These are phyloP conservation scores for Leccinum variicolor DNA, from an alignment of 768 basidiomycete species.

Conservation along the genomic window DNA sequence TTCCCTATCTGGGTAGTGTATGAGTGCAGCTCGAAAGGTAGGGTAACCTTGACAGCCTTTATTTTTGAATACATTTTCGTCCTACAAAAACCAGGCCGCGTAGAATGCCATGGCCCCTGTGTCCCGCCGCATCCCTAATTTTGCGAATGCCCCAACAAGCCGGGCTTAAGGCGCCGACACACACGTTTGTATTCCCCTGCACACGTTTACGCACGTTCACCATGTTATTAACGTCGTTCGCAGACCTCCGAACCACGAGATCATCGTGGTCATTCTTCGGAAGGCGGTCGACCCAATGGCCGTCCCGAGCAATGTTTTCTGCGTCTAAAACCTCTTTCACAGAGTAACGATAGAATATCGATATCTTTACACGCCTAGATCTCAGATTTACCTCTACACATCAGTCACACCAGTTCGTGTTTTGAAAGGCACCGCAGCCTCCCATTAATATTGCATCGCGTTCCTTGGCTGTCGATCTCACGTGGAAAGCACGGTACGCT, in stretches of 20 bases:
- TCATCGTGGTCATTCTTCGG: constrained; percentile 17
- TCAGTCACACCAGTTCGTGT: constrained; percentile 21
- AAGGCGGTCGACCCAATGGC: constrained; percentile 9
- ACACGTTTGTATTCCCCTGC: neutral
- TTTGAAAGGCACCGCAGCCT: constrained; percentile 1
- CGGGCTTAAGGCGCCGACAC: neutral
- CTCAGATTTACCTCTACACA: constrained; percentile 22
- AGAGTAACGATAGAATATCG: constrained; percentile 14
- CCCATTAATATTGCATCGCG: constrained; percentile 28
- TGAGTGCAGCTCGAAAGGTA: neutral
- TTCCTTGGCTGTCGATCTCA: constrained; percentile 26
- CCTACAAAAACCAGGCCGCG: neutral
- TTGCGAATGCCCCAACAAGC: neutral
- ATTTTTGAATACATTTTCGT: neutral
- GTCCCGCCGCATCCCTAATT: neutral
- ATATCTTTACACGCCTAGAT: constrained; percentile 21
- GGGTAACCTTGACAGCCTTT: neutral
- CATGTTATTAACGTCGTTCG: constrained; percentile 4
- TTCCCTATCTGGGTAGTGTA: neutral
- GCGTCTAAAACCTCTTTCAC: constrained; percentile 20
- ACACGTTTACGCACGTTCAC: neutral
- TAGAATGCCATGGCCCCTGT: neutral
- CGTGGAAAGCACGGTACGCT: constrained; percentile 27
- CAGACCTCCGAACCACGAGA: constrained; percentile 21
- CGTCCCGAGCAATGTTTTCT: constrained; percentile 21